These are phyloP conservation scores for Exophiala alcalophila DNA, from an alignment of 2,329 filamentous ascomycete species.

Conservation along the genomic window DNA sequence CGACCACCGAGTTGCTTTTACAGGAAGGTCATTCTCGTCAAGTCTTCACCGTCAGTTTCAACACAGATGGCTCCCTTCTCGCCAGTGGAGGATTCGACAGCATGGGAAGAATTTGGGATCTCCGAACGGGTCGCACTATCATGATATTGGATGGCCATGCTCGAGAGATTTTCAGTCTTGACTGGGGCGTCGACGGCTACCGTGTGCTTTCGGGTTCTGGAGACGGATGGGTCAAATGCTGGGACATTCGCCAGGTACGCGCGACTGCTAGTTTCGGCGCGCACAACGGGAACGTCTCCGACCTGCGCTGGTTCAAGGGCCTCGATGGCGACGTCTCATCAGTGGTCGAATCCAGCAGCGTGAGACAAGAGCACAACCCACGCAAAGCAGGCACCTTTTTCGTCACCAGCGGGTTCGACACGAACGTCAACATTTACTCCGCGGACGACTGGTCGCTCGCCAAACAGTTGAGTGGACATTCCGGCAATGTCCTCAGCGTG, in stretches of 20 bases:
- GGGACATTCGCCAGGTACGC: constrained; percentile 89
- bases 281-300: constrained; percentile 86
- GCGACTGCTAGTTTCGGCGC: constrained; percentile 82
- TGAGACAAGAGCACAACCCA: constrained; percentile 41
- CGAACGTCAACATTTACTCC: constrained; percentile 91
- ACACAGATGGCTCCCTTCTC: constrained; percentile 82
- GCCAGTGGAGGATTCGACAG: constrained; percentile 93
- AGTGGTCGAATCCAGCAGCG: constrained; percentile 21
- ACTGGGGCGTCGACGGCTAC: constrained; percentile 89
- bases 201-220: constrained; percentile 89
- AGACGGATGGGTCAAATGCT: constrained; percentile 96
- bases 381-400: constrained; percentile 91
- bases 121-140: constrained; percentile 85
- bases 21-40: constrained; percentile 95
- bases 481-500: constrained; percentile 84
- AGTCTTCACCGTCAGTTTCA: constrained; percentile 87
- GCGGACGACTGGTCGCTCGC: constrained; percentile 93
- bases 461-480: constrained; percentile 84
- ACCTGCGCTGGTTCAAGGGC: constrained; percentile 91
- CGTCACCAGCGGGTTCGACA: constrained; percentile 86
- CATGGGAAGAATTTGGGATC: constrained; percentile 92
- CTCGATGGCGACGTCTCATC: constrained; percentile 61
- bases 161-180: constrained; percentile 85
- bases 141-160: constrained; percentile 95
- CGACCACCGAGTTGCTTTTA: constrained; percentile 74